Evolutionary conservation across 129 eudicot species (phyloP), one percentile per base, ranked within the genome.

Genomic region (Smallanthus sonchifolius): DNA sequence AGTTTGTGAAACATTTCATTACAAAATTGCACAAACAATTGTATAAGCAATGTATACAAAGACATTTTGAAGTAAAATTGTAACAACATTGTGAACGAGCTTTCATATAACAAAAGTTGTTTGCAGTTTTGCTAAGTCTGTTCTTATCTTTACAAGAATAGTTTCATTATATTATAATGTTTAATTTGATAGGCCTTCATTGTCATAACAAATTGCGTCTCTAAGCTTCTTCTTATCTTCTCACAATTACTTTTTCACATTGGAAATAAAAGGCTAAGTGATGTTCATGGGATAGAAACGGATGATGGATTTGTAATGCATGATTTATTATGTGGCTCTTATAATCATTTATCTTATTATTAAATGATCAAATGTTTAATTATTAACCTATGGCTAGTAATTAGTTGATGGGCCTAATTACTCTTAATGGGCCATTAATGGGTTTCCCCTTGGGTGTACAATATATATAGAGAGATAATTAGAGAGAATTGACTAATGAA

Each of bases 251-350:
- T 45, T 45, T 45, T 75, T 47, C 37, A 24, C 79, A 38, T 38
- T 49, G 17, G 19, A 75, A 37, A 54, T 14, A 34, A 69, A 67
- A 67, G 47, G 4, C 16, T 10, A 54, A 55, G 51, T 57, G 81
- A 59, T 77, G 61, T 15, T 63, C 48, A 36, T 56, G 68, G 35
- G 73, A 39, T 39, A 67, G 13, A 30, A 65, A 72, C n/a, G n/a
- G n/a, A n/a, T n/a, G n/a, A n/a, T n/a, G n/a, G n/a, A n/a, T n/a
- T n/a, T n/a, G n/a, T n/a, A n/a, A n/a, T n/a, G n/a, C n/a, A n/a
- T n/a, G n/a, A n/a, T n/a, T n/a, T n/a, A n/a, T n/a, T n/a, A n/a
- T n/a, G n/a, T n/a, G n/a, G n/a, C n/a, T n/a, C n/a, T n/a, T n/a
- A n/a, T n/a, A n/a, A n/a, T n/a, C n/a, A n/a, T n/a, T n/a, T n/a